phyloP scores from a whole-genome alignment of 23 red algal genomes.

The Gracilariopsis chorda region DNA sequence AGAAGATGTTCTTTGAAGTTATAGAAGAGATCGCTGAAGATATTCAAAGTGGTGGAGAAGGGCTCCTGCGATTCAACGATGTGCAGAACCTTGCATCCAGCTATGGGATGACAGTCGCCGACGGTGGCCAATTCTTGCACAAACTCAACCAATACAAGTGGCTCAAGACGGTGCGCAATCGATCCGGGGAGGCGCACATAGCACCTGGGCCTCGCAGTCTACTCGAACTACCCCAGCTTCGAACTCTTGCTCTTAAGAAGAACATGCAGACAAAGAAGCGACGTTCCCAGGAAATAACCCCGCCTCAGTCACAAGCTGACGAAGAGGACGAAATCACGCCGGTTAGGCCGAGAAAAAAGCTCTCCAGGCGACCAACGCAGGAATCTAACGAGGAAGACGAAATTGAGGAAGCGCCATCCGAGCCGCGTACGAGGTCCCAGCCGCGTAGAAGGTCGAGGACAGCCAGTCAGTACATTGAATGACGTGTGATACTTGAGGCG shows the following conservation, averaged over 20 bases:
- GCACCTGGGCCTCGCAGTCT: conserved; percentile 15
- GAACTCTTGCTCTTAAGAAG: background rate
- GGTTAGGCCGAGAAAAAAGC: too few species aligned
- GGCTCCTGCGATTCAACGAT: background rate
- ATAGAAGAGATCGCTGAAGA: background rate
- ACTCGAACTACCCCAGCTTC: conserved; percentile 42
- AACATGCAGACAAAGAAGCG: background rate
- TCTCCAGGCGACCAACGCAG: too few species aligned
- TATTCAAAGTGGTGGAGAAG: background rate
- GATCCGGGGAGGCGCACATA: background rate
- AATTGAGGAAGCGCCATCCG: too few species aligned
- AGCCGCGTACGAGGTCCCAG: too few species aligned
- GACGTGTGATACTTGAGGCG: too few species aligned
- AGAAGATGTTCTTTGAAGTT: conserved; percentile 38
- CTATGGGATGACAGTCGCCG: background rate
- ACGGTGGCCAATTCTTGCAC: background rate
- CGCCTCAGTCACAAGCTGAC: background rate
- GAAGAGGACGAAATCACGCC: too few species aligned
- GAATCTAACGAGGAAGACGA: too few species aligned
- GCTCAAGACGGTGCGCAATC: conserved; percentile 8
- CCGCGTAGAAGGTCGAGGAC: too few species aligned
- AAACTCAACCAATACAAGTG: conserved; percentile 41
- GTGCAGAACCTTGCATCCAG: conserved; percentile 15
- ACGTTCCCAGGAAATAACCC: background rate
- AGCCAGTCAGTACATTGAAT: too few species aligned